Conservation (phyloP, 352 stramenopile genomes). For the Globisporangium iwayamae region DNA sequence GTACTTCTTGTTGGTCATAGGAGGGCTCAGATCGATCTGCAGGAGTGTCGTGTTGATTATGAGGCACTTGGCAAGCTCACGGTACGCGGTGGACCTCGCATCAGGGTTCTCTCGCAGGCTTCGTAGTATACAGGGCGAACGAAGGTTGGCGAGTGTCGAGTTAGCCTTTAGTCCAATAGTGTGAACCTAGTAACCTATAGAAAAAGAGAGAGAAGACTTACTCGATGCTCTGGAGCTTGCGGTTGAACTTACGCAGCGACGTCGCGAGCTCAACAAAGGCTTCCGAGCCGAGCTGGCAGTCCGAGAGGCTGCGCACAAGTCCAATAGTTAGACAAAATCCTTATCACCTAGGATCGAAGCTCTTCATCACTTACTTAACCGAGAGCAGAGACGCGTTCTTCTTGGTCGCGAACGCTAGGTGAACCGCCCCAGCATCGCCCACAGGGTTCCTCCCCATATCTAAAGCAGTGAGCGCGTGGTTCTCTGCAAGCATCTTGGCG, state of each 20-base stretch:
- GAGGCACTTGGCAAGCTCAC: slow-evolving; percentile 39
- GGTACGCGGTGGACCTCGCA: slow-evolving; percentile 40
- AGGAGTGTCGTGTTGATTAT: slow-evolving; percentile 37
- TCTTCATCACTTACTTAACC: slow-evolving; percentile 33
- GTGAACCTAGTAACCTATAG: background rate
- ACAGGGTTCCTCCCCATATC: slow-evolving; percentile 49
- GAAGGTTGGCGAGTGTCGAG: too few relatives aligned
- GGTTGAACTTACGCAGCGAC: slow-evolving; percentile 44
- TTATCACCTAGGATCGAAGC: background rate
- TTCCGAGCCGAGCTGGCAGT: slow-evolving; percentile 44
- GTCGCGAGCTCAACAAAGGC: slow-evolving; percentile 29
- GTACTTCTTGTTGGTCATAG: slow-evolving; percentile 20
- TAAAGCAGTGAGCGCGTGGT: slow-evolving; percentile 31
- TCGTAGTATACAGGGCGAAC: background rate
- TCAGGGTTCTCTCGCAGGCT: slow-evolving; percentile 42
- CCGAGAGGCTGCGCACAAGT: slow-evolving; percentile 24
- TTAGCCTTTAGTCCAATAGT: background rate
- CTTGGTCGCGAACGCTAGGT: slow-evolving; percentile 42
- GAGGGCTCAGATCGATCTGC: slow-evolving; percentile 26
- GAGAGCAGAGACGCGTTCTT: slow-evolving; percentile 47
- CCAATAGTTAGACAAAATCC: background rate
- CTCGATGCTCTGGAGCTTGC: slow-evolving; percentile 38
- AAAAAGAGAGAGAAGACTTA: slow-evolving; percentile 11
- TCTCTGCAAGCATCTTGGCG: slow-evolving; percentile 55
- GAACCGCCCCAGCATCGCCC: slow-evolving; percentile 36